These are phyloP conservation scores for Tricholoma saponaceum DNA, from an alignment of 768 basidiomycete species.

Conservation along the genomic window DNA sequence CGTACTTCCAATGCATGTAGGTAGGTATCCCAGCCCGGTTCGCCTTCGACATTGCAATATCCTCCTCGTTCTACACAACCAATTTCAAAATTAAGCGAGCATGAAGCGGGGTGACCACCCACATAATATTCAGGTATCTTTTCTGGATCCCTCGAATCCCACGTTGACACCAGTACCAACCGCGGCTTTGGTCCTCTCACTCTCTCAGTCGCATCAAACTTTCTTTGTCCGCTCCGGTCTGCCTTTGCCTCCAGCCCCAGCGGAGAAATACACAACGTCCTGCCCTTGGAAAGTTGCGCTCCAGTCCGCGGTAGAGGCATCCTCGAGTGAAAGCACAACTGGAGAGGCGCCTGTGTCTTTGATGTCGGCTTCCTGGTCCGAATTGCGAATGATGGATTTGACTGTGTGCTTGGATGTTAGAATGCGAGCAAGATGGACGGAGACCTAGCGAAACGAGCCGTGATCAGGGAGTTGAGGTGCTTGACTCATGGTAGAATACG, in stretches of 20 bases:
- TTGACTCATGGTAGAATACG: too few relatives aligned
- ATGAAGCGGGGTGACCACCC: too few relatives aligned
- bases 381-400: slow-evolving; percentile 52
- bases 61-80: too few relatives aligned
- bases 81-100: too few relatives aligned
- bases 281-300: slow-evolving; percentile 37
- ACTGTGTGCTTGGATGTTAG: slow-evolving; percentile 42
- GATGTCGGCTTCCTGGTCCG: slow-evolving; percentile 45
- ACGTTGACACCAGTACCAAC: too few relatives aligned
- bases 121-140: too few relatives aligned
- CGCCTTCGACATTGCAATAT: too few relatives aligned
- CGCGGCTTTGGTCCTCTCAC: too few relatives aligned
- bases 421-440: slow-evolving; percentile 44
- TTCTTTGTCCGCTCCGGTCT: slow-evolving; percentile 58
- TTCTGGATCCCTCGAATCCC: too few relatives aligned
- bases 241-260: slow-evolving; percentile 51
- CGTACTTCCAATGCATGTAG: too few relatives aligned
- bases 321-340: slow-evolving; percentile 54
- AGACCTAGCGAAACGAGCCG: slow-evolving; percentile 29
- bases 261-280: slow-evolving; percentile 44
- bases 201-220: slow-evolving; percentile 76
- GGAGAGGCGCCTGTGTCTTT: slow-evolving; percentile 38
- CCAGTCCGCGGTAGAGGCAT: slow-evolving; percentile 41
- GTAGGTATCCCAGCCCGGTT: too few relatives aligned
- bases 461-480: slow-evolving; percentile 1